phyloP scores from a whole-genome alignment of 768 basidiomycete genomes.

The Suillus occidentalis region DNA sequence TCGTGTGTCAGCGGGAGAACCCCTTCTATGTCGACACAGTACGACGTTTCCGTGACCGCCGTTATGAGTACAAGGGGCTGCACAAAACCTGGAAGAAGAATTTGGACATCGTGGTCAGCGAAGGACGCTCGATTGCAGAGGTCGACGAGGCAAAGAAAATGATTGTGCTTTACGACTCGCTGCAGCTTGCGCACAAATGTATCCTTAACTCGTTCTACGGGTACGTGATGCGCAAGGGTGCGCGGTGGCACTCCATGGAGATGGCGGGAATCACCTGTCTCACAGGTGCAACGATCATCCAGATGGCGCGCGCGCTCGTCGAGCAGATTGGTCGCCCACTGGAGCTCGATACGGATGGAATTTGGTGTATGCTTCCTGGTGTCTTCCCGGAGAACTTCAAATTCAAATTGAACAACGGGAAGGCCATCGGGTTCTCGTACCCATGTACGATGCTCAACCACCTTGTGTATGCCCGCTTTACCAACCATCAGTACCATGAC shows the following conservation, averaged over 20 bases:
- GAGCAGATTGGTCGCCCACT: conserved; percentile 97
- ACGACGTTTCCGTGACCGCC: conserved; percentile 92
- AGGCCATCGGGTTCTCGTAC: conserved; percentile 87
- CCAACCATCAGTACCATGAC: conserved; percentile 97
- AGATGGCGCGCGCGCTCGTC: conserved; percentile 96
- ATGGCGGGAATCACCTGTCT: conserved; percentile 99
- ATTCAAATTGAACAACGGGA: conserved; percentile 87
- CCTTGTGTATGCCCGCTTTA: conserved; percentile 92
- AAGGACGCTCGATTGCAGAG: conserved; percentile 75
- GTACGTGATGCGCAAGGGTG: conserved; percentile 99
- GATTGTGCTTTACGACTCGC: conserved; percentile 97
- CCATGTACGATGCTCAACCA: conserved; percentile 99
- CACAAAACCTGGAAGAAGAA: conserved; percentile 99
- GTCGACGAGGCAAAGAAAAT: conserved; percentile 98
- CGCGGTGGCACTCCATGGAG: conserved; percentile 99
- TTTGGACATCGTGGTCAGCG: conserved; percentile 70
- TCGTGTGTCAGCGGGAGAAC: conserved; percentile 97
- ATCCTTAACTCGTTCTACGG: conserved; percentile 99
- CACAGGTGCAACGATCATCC: conserved; percentile 96
- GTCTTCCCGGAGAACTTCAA: conserved; percentile 98
- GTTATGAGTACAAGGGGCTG: conserved; percentile 98
- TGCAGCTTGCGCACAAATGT: conserved; percentile 99
- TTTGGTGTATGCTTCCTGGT: conserved; percentile 99
- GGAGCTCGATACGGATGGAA: conserved; percentile 97
- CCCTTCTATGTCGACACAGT: conserved; percentile 99